phyloP scores from a whole-genome alignment of 1,284 basidiomycete genomes.

The Psilocybe mexicana region DNA sequence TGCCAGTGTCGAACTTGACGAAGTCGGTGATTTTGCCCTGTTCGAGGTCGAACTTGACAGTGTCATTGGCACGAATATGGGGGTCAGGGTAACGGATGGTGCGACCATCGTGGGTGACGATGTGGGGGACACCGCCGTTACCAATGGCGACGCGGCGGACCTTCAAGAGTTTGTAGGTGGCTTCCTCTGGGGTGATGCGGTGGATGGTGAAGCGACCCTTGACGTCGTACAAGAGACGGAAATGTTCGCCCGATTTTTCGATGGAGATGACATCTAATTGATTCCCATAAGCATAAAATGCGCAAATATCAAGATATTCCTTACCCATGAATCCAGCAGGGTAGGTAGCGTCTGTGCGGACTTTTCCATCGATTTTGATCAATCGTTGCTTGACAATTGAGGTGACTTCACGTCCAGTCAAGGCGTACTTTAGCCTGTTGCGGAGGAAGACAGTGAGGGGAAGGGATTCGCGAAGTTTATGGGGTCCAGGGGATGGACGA shows the following conservation, averaged over 20 bases:
- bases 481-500: slow-evolving; percentile 96
- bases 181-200: slow-evolving; percentile 98
- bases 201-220: slow-evolving; percentile 99
- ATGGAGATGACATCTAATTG: slow-evolving; percentile 89
- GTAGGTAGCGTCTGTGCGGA: slow-evolving; percentile 97
- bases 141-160: slow-evolving; percentile 93
- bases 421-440: slow-evolving; percentile 98
- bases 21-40: slow-evolving; percentile 94
- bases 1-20: slow-evolving; percentile 97
- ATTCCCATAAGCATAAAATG: neutral
- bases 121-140: slow-evolving; percentile 91
- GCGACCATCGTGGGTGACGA: slow-evolving; percentile 99
- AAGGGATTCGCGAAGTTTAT: slow-evolving; percentile 98
- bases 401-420: slow-evolving; percentile 95
- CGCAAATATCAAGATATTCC: slow-evolving; percentile 27
- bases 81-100: slow-evolving; percentile 99
- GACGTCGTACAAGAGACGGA: slow-evolving; percentile 98
- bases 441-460: slow-evolving; percentile 95
- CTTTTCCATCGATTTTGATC: slow-evolving; percentile 99
- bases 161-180: slow-evolving; percentile 97
- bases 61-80: slow-evolving; percentile 94
- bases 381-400: slow-evolving; percentile 95
- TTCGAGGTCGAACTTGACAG: slow-evolving; percentile 95
- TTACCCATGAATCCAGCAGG: slow-evolving; percentile 96
- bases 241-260: slow-evolving; percentile 99